Evolutionary conservation across 768 basidiomycete genomes (phyloP).

Genomic region (Auriscalpium orientale): DNA sequence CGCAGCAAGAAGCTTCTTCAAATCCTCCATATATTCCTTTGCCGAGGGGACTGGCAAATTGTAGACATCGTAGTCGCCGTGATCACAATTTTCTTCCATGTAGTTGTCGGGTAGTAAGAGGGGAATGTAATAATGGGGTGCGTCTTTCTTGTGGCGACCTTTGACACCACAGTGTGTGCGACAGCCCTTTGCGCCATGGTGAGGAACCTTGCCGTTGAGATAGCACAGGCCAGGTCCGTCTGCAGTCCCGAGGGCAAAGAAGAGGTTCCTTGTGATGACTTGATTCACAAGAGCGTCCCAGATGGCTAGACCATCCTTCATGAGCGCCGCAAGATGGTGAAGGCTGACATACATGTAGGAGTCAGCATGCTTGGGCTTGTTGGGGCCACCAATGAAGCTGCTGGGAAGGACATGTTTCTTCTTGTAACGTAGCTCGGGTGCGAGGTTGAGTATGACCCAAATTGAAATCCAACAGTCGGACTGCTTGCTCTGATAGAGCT

Average conservation of each 20-base stretch:
- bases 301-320: slow-evolving; percentile 18
- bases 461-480: slow-evolving; percentile 30
- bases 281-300: slow-evolving; percentile 15
- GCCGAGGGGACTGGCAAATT: not conserved
- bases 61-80: slow-evolving; percentile 22
- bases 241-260: slow-evolving; percentile 18
- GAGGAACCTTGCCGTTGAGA: slow-evolving; percentile 29
- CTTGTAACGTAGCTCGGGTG: slow-evolving; percentile 22
- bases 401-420: slow-evolving; percentile 26
- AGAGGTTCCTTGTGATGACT: slow-evolving; percentile 5
- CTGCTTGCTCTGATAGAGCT: slow-evolving; percentile 30
- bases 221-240: slow-evolving; percentile 29
- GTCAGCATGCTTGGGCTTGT: slow-evolving; percentile 25
- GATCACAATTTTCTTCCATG: slow-evolving; percentile 19
- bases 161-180: slow-evolving; percentile 22
- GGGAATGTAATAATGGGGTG: slow-evolving; percentile 28
- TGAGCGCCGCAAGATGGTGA: slow-evolving; percentile 25
- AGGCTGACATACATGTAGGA: slow-evolving; percentile 25
- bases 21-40: slow-evolving; percentile 11
- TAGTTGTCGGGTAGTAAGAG: slow-evolving; percentile 20
- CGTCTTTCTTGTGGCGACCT: slow-evolving; percentile 23
- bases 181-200: slow-evolving; percentile 29
- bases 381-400: slow-evolving; percentile 25
- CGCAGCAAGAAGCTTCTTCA: slow-evolving; percentile 14
- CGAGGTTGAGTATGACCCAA: slow-evolving; percentile 29